These are phyloP conservation scores for Angomonas ambiguus DNA, from an alignment of 208 protist genomes.

Conservation along the genomic window DNA sequence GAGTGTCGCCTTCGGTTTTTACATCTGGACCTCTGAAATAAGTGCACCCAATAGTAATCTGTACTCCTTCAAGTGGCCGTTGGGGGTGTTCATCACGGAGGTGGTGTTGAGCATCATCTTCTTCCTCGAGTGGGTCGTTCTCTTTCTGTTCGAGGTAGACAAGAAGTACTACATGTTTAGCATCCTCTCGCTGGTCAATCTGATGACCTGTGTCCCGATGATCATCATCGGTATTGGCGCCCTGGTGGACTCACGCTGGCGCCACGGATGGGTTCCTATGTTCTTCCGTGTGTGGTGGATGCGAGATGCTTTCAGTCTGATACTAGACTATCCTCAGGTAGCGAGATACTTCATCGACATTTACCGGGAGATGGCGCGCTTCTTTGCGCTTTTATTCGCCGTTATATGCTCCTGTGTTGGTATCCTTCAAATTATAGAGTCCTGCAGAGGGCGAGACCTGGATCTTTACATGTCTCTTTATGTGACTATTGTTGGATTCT, in stretches of 20 bases:
- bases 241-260: slow-evolving; percentile 36
- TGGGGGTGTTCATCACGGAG: slow-evolving; percentile 49
- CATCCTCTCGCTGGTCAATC: slow-evolving; percentile 61
- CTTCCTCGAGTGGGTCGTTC: slow-evolving; percentile 51
- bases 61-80: slow-evolving; percentile 46
- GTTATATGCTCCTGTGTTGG: slow-evolving; percentile 69
- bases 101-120: slow-evolving; percentile 75
- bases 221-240: slow-evolving; percentile 61
- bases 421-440: slow-evolving; percentile 73
- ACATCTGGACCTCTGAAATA: slow-evolving; percentile 64
- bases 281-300: slow-evolving; percentile 83
- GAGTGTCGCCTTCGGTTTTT: slow-evolving; percentile 46
- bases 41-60: slow-evolving; percentile 15
- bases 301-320: slow-evolving; percentile 45
- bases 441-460: slow-evolving; percentile 41
- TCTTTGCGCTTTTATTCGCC: slow-evolving; percentile 54
- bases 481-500: slow-evolving; percentile 65
- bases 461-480: slow-evolving; percentile 69
- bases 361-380: slow-evolving; percentile 54
- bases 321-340: slow-evolving; percentile 70
- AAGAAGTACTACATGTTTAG: slow-evolving; percentile 60
- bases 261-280: slow-evolving; percentile 70
- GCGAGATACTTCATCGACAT: slow-evolving; percentile 46
- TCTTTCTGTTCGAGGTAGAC: slow-evolving; percentile 66
- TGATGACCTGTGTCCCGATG: slow-evolving; percentile 77